Evolutionary conservation across 2,329 filamentous ascomycete species (phyloP), one percentile per base, ranked within the genome.

Genomic region (Graphium sp.): DNA sequence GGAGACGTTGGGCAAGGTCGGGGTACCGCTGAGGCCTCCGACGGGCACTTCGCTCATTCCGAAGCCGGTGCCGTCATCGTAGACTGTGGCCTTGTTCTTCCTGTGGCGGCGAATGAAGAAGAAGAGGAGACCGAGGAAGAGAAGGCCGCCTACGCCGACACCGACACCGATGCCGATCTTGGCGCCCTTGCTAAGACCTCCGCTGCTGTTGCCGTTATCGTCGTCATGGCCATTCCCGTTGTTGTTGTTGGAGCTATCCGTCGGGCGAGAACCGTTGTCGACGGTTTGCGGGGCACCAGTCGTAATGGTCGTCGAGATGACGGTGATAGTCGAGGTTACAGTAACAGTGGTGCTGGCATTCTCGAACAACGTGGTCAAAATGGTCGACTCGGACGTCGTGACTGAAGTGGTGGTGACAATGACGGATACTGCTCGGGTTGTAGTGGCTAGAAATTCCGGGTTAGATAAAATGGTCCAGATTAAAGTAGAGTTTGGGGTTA

Each of bases 141-240:
- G 34, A 7, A 56, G 42, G 13, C 40, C 55, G 29, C 36, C 55
- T 14, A 53, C 40, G 34, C 46, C 53, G 12, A 43, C 48, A 28
- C 50, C 55, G 14, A 47, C 48, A 30, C 55, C 55, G 21, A 58
- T 58, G 30, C 55, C 55, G 24, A 50, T 52, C 48, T 58, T 56
- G 34, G 53, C 55, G 17, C 53, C 55, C 6, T 46, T 53, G 2
- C 49, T 52, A 7, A 58, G 45, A 5, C 53, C 50, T 7, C 39
- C 36, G 34, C 34, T 31, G 31, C 35, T 33, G 32, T 12, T 35
- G 33, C 24, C 27, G 12, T 28, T 35, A 25, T 26, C 23, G 15
- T 22, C 22, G 2, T 22, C 19, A 14, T 18, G 14, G 26, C 29
- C 29, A 22, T 32, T 33, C 26, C 28, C 32, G 20, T 33, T 36